Evolutionary conservation across 2,329 filamentous ascomycete genomes (phyloP), one percentile per base, ranked within the genome.

Genomic region (Xylaria sp.): DNA sequence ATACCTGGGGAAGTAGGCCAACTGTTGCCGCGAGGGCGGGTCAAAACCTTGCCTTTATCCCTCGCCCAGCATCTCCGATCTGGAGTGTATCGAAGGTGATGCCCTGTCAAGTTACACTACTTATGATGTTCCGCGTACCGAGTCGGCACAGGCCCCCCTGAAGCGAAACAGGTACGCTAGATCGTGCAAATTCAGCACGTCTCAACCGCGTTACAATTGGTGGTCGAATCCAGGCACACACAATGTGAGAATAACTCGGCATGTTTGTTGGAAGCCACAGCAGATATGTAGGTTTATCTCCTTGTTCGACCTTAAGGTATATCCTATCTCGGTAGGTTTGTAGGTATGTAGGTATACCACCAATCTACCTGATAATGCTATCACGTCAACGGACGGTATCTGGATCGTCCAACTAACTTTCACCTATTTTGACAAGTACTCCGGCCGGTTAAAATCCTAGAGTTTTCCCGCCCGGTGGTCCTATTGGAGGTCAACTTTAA

Each of bases 401-500:
- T 55, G 28, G 25, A 20, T 36, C 33, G 28, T 15, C 31, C 10
- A 36, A 28, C 61, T 56, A 57, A 20, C 28, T 15, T 66, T 60
- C 41, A 55, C 56, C 52, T 54, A 43, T 56, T 54, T 48, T n/a
- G 49, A 41, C 25, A 49, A 48, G 4, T 25, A 18, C 64, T 33
- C 54, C 43, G 56, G 8, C 62, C 64, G 68, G 64, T 62, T 67
- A 67, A 67, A 67, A 43, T 57, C 9, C 2, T 49, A 28, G 36
- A 51, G 23, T 70, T 49, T 58, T 56, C 20, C 65, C 49, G 55
- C 15, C 15, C 28, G 55, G 33, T 10, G 7, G 31, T 49, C 55
- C 43, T 59, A 58, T 64, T 39, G 28, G 2, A 25, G 20, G n/a
- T 48, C 12, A 25, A 61, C 25, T 23, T 48, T 55, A 64, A 64